Evolutionary conservation across 2,329 filamentous ascomycete species (phyloP).

Genomic region (Diaporthe vexans): DNA sequence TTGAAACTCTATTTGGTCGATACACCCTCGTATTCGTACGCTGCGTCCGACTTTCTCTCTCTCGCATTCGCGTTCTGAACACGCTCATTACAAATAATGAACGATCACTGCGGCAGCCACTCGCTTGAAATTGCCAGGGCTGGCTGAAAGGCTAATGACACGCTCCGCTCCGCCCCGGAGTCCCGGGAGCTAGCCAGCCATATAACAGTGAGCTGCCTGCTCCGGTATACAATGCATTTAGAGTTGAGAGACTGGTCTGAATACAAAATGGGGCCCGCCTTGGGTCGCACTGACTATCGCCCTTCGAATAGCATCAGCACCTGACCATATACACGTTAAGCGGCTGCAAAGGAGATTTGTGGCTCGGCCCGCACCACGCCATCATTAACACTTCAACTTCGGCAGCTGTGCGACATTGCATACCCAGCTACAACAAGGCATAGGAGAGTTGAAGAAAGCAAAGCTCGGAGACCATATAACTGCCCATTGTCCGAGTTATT

Average conservation of each 20-base stretch:
- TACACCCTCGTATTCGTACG: constrained; percentile 16
- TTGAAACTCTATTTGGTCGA: not conserved
- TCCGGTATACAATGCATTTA: not conserved
- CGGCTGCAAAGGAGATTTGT: too few species aligned
- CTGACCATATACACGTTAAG: too few species aligned
- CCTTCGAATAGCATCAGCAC: too few species aligned
- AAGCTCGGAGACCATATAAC: not conserved
- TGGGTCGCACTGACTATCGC: not conserved
- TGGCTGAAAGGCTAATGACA: not conserved
- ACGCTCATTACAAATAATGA: not conserved
- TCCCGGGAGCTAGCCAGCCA: not conserved
- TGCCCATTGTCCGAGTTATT: not conserved
- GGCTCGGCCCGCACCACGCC: too few species aligned
- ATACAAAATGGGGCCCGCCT: not conserved
- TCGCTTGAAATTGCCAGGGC: not conserved
- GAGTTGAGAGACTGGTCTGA: not conserved
- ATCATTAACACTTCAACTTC: not conserved
- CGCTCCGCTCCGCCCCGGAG: too few species aligned
- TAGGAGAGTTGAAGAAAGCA: not conserved
- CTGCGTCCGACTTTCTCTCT: not conserved
- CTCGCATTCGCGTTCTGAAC: not conserved
- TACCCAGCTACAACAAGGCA: not conserved
- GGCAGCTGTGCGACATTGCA: not conserved
- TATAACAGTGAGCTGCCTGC: not conserved
- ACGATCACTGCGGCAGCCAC: not conserved